A percentile compares a stretch with the other conserved stretches of the same genome.
Evolutionary conservation across 2,329 filamentous ascomycete species (phyloP).

Genomic region (Arthrinium puccinioides): DNA sequence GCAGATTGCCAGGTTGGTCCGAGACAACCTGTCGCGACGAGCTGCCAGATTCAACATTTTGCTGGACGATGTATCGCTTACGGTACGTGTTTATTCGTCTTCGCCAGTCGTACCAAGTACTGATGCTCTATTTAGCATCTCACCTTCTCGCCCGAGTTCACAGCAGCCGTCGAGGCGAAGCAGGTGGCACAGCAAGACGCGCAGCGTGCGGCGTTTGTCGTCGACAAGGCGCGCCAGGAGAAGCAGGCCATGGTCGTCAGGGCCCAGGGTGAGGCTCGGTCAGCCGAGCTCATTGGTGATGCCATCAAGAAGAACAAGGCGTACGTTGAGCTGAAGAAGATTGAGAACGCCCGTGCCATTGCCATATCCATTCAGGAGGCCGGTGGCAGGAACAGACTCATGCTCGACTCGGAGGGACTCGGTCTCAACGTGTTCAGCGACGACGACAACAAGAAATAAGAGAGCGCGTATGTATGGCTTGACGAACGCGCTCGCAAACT

Average conservation of each 20-base stretch:
- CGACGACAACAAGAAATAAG: conserved; percentile 39
- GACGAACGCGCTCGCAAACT: conserved; percentile 14
- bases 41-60: conserved; percentile 96
- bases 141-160: conserved; percentile 68
- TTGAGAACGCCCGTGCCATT: conserved; percentile 90
- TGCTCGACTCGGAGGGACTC: conserved; percentile 84
- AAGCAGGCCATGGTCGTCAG: conserved; percentile 98
- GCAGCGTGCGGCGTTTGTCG: conserved; percentile 91
- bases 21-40: conserved; percentile 85
- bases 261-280: conserved; percentile 97
- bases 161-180: conserved; percentile 66
- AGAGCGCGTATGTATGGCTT: conserved; percentile 4
- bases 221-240: conserved; percentile 98
- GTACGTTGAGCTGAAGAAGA: conserved; percentile 95
- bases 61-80: conserved; percentile 93
- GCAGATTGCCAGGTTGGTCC: conserved; percentile 83
- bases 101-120: neutral
- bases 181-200: conserved; percentile 84
- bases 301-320: conserved; percentile 99
- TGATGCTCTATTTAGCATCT: conserved; percentile 46
- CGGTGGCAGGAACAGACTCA: conserved; percentile 84
- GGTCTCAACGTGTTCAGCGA: conserved; percentile 73
- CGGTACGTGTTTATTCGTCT: conserved; percentile 46
- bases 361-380: conserved; percentile 81
- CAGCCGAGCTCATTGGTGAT: conserved; percentile 94